Conservation (phyloP, 345 rosid species). For the Trapa bicornis region DNA sequence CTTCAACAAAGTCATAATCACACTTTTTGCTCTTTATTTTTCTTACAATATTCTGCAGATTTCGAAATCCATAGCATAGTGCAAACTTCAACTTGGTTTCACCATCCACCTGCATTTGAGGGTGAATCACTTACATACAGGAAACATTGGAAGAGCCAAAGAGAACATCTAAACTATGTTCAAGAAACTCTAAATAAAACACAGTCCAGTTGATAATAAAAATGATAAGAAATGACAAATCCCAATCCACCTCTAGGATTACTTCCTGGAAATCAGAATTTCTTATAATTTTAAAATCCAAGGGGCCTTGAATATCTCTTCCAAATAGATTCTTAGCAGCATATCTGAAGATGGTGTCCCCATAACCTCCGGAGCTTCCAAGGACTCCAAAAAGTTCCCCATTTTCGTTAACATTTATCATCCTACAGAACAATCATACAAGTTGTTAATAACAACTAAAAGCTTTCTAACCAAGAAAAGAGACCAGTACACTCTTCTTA, state of each 20-base stretch:
- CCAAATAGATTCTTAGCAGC: conserved; percentile 66
- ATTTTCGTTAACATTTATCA: conserved; percentile 66
- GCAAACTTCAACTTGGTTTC: conserved; percentile 67
- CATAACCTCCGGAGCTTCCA: conserved; percentile 94
- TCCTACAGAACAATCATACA: conserved; percentile 23
- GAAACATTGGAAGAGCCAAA: not conserved
- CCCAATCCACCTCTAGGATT: conserved; percentile 53
- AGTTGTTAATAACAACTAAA: not conserved
- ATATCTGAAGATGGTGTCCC: conserved; percentile 58
- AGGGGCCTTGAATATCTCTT: conserved; percentile 44
- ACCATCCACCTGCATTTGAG: conserved; percentile 55
- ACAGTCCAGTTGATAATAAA: not conserved
- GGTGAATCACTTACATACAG: not conserved
- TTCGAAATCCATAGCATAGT: conserved; percentile 79
- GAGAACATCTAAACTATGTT: not conserved
- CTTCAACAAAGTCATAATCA: conserved; percentile 88
- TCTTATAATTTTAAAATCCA: conserved; percentile 58
- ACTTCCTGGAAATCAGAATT: conserved; percentile 81
- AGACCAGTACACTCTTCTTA: conserved; percentile 20
- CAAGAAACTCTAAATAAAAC: not conserved
- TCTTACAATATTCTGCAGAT: conserved; percentile 82
- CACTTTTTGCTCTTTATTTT: conserved; percentile 63
- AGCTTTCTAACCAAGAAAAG: not conserved
- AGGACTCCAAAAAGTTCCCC: conserved; percentile 73
- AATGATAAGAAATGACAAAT: not conserved